Percentiles rank a stretch among this genome's conserved stretches.
These are phyloP conservation scores for Aaosphaeria arxii DNA, from an alignment of 2,329 filamentous ascomycete species.

Conservation along the genomic window DNA sequence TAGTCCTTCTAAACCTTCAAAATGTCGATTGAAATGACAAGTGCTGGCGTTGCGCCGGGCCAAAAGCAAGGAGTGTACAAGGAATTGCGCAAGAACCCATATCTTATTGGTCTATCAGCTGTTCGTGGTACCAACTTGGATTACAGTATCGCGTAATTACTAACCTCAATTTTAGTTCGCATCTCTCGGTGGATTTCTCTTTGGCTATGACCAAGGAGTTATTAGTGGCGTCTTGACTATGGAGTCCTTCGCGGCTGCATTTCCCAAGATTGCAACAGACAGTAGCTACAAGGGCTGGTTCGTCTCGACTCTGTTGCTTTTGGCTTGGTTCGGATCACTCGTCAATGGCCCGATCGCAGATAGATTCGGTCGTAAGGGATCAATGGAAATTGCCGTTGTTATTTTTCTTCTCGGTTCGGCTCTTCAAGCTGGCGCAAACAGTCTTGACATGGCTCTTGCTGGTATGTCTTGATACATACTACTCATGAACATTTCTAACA, in stretches of 20 bases:
- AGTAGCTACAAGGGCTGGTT: slow-evolving; percentile 47
- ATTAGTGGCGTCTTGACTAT: slow-evolving; percentile 65
- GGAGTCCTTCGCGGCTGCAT: slow-evolving; percentile 37
- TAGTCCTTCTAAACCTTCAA: too few species aligned
- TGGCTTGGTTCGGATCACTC: slow-evolving; percentile 72
- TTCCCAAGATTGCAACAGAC: slow-evolving; percentile 22
- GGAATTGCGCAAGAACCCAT: too few species aligned
- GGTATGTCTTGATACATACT: slow-evolving; percentile 60
- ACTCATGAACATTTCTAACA: not conserved
- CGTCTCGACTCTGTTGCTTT: slow-evolving; percentile 68
- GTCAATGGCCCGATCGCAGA: slow-evolving; percentile 72
- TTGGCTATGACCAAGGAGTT: slow-evolving; percentile 76
- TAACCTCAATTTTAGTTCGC: slow-evolving; percentile 36
- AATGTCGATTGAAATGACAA: too few species aligned
- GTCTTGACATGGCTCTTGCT: slow-evolving; percentile 61
- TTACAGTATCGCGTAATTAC: too few species aligned
- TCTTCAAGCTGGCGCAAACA: slow-evolving; percentile 56
- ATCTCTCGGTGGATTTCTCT: slow-evolving; percentile 52
- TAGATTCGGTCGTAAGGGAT: slow-evolving; percentile 64
- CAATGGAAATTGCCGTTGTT: slow-evolving; percentile 62
- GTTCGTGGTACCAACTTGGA: too few species aligned
- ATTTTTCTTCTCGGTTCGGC: slow-evolving; percentile 71
- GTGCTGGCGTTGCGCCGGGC: too few species aligned
- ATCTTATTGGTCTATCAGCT: too few species aligned
- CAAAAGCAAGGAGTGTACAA: too few species aligned